phyloP scores from a whole-genome alignment of 805 yeast genomes.

The Cyberlindnera mycetangii region DNA sequence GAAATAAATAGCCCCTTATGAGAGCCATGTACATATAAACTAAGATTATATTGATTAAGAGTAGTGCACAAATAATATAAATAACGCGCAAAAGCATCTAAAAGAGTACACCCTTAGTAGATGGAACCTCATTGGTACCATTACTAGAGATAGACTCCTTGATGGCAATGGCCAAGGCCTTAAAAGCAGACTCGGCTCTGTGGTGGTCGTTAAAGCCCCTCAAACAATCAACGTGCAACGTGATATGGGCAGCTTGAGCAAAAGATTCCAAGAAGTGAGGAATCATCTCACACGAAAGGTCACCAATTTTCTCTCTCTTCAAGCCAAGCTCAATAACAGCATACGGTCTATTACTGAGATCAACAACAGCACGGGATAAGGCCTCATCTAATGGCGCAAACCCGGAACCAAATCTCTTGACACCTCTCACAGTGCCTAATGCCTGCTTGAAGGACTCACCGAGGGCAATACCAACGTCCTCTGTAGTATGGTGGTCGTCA shows the following conservation, averaged over 20 bases:
- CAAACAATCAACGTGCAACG: conserved; percentile 91
- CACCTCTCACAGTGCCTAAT: conserved; percentile 84
- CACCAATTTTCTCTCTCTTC: conserved; percentile 91
- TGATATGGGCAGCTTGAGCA: conserved; percentile 87
- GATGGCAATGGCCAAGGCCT: conserved; percentile 91
- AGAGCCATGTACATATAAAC: not conserved
- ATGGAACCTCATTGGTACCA: conserved; percentile 89
- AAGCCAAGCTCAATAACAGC: conserved; percentile 88
- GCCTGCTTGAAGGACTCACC: conserved; percentile 90
- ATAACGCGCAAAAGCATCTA: conserved; percentile 25
- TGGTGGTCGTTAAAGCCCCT: conserved; percentile 96
- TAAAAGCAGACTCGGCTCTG: conserved; percentile 93
- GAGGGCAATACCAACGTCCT: conserved; percentile 90
- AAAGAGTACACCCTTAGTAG: conserved; percentile 92
- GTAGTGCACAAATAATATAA: not conserved
- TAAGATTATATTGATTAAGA: not conserved
- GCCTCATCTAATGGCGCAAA: conserved; percentile 98
- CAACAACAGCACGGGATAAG: conserved; percentile 92
- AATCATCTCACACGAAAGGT: conserved; percentile 90
- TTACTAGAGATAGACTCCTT: conserved; percentile 79
- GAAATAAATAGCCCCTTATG: too few species aligned
- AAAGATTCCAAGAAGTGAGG: conserved; percentile 96
- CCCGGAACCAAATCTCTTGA: conserved; percentile 88
- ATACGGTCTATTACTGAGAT: conserved; percentile 87
- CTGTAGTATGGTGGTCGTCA: conserved; percentile 96